Evolutionary conservation across 768 basidiomycete species (phyloP), one percentile per base, ranked within the genome.

Genomic region (Termitomyces sp.): DNA sequence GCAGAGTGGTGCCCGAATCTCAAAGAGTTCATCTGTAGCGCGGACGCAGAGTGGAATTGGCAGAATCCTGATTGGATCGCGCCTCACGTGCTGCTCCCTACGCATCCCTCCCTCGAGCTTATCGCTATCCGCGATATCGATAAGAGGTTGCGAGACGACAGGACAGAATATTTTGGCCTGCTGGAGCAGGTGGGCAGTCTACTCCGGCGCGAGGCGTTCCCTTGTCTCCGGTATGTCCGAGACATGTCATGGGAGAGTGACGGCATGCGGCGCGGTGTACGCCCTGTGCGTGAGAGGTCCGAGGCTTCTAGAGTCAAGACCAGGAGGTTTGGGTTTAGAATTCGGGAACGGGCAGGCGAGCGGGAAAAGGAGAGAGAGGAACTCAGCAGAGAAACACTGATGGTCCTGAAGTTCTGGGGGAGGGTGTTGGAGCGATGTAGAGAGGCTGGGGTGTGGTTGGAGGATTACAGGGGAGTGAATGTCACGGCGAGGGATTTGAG

Each of bases 21-120:
- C 37, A 72, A 71, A 34, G 78, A 88, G 63, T 86, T 90, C 66
- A 85, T 90, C 48, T 89, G 86, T 64, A 81, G 79, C 43, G 88
- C 88, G 1, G 86, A 89, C 58, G 88, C 87, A 0, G 87, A 87
- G 63, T 90, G 88, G 88, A 86, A 89, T 59, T 89, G 88, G 88
- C 78, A 83, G 61, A 77, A 73, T 51, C 88, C 88, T 0, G 87
- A 90, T 64, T 89, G 88, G 88, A 89, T 89, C 63, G 85, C 88
- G 14, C 86, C 88, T 3, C 88, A 90, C 54, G 76, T 87, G 40
- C 72, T 90, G 6, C 76, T 90, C 21, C 85, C 87, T 17, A 67
- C 81, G 1, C 88, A 90, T 64, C 78, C 81, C 0, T 73, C 72
- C 7, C 67, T 90, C 11, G 70, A 82, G 66, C 75, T 89, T 53